Evolutionary conservation across 2,329 filamentous ascomycete species (phyloP).

Genomic region (Curvularia verruculosa): DNA sequence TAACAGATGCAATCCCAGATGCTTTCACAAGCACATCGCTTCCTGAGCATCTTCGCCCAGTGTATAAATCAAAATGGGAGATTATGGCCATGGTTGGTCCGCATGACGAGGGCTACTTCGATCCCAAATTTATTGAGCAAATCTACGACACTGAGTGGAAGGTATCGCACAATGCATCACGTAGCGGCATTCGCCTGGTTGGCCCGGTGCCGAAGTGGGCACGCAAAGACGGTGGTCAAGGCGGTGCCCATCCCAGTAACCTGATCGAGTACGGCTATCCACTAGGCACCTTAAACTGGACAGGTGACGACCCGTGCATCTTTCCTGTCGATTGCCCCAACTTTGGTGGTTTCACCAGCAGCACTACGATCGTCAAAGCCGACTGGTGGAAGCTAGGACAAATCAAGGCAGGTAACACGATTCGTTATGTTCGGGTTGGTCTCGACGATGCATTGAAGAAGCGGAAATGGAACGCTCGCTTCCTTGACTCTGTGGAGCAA

Average conservation of each 20-base stretch:
- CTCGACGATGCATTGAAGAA: constrained; percentile 59
- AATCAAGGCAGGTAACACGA: constrained; percentile 63
- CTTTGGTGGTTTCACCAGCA: constrained; percentile 65
- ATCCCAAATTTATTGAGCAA: constrained; percentile 60
- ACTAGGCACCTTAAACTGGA: constrained; percentile 65
- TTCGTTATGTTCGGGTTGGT: constrained; percentile 59
- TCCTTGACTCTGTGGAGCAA: constrained; percentile 53
- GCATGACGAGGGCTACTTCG: constrained; percentile 62
- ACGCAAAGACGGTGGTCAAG: constrained; percentile 65
- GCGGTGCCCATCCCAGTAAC: constrained; percentile 67
- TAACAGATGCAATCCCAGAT: constrained; percentile 50
- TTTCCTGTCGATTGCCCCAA: constrained; percentile 66
- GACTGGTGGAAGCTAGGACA: constrained; percentile 69
- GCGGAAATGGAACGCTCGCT: constrained; percentile 53
- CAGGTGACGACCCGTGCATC: constrained; percentile 65
- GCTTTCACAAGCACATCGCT: constrained; percentile 43
- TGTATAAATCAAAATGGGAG: constrained; percentile 59
- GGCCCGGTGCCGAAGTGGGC: constrained; percentile 66
- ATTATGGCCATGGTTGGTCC: constrained; percentile 62
- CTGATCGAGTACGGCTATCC: constrained; percentile 62
- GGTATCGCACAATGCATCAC: constrained; percentile 65
- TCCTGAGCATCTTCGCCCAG: constrained; percentile 55
- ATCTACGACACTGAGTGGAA: constrained; percentile 65
- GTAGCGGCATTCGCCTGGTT: constrained; percentile 65
- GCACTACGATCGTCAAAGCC: constrained; percentile 61